A percentile compares a stretch with the other conserved stretches of the same genome.
Conservation (phyloP, 306 rosid species). For the Neltuma alba region DNA sequence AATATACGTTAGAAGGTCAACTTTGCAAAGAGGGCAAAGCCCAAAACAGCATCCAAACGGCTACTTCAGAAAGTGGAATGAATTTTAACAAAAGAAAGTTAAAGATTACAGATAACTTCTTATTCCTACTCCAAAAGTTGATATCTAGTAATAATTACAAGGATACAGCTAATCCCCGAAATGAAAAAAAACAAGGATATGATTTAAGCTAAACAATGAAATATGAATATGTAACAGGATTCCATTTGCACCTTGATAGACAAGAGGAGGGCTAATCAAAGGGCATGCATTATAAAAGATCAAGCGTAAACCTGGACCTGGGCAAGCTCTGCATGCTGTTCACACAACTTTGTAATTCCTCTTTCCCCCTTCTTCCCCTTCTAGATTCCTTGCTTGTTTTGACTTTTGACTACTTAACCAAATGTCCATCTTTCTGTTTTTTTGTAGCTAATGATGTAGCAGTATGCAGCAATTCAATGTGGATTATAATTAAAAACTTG, state of each 20-base stretch:
- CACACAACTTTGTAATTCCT: conserved; percentile 7
- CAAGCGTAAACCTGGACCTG: not conserved
- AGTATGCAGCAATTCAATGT: not conserved
- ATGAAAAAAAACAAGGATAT: too few relatives aligned
- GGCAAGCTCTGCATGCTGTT: not conserved
- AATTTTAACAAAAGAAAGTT: too few relatives aligned
- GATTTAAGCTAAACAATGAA: too few relatives aligned
- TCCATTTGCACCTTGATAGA: too few relatives aligned
- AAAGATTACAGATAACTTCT: too few relatives aligned
- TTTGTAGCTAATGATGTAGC: conserved; percentile 5
- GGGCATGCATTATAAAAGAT: not conserved
- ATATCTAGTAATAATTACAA: too few relatives aligned
- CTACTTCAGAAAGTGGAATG: too few relatives aligned
- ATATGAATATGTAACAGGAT: too few relatives aligned
- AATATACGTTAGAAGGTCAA: not conserved
- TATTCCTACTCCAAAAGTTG: too few relatives aligned
- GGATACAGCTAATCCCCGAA: too few relatives aligned
- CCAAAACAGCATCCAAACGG: not conserved
- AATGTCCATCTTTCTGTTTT: not conserved
- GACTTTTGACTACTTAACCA: not conserved
- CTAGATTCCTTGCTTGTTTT: not conserved
- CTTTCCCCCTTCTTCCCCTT: not conserved
- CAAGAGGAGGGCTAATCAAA: too few relatives aligned
- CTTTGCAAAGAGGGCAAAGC: not conserved
- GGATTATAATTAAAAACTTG: not conserved